Base-by-base conservation (phyloP, 2,329 filamentous ascomycete genomes). In the Cercospora sesami region DNA sequence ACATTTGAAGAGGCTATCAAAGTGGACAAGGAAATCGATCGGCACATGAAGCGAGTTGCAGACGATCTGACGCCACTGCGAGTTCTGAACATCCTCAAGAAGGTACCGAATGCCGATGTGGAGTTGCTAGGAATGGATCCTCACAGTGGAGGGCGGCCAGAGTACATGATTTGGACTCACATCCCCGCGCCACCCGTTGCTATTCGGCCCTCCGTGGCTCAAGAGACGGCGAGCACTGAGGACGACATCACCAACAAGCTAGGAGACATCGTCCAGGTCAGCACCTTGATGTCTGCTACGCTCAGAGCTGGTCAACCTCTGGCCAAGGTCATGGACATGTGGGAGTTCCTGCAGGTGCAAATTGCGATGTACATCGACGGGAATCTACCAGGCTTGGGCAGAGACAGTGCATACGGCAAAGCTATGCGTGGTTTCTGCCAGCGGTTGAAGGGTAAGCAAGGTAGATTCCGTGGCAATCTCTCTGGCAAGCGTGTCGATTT, bases 401-500 rank as follows among this genome's bases (percentile, higher is more conserved):
- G 94, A 74, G 93, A 96, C 75, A 90, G 90, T 12, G 92, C 93
- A 8, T 90, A 93, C 68, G 92, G 93, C 67, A 97, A 96, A 79
- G 87, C 91, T 0, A 96, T 95, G 75, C 88, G 95, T 74, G 95
- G 95, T 18, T 96, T 99, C 77, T 97, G 94, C 69, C 95, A 98
- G 80, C 89, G 95, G 16, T 81, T 99, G 59, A 99, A 99, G 81
- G 95, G 95, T 73, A 99, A 99, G 77, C 94, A 98, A 77, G 95
- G 95, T 64, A 92, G 95, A 64, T 99, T 99, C 81, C 90, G 95
- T 81, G 95, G 96, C 67, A 99, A 99, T 75, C 81, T 99, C 68
- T 98, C 94, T 0, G 95, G 95, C 78, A 99, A 99, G 81, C 94
- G 95, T 86, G 95, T 99, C 64, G 94, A 99, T 78, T 99, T 98